A percentile compares a stretch with the other conserved stretches of the same genome.
Evolutionary conservation across 108 stramenopile genomes (phyloP).

Genomic region (Tribonema minus): DNA sequence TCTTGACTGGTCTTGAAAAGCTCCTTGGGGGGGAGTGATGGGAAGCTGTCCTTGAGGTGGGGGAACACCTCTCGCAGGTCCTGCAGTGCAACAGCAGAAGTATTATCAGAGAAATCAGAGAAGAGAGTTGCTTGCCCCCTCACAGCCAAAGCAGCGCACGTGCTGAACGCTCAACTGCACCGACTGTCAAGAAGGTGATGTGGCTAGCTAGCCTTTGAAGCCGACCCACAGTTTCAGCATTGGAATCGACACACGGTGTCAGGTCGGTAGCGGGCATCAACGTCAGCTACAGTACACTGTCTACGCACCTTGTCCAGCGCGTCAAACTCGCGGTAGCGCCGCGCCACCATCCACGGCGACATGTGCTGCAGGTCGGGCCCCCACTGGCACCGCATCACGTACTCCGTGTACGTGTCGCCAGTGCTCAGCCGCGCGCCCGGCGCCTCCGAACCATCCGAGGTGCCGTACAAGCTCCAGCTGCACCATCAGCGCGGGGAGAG

Average conservation of each 20-base stretch:
- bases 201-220: too few species aligned
- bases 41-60: constrained; percentile 22
- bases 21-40: constrained; percentile 31
- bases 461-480: constrained; percentile 34
- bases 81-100: too few species aligned
- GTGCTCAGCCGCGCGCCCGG: not conserved
- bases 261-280: too few species aligned
- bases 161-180: too few species aligned
- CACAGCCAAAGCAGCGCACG: too few species aligned
- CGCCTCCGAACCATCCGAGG: constrained; percentile 32
- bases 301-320: constrained; percentile 19
- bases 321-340: constrained; percentile 40
- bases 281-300: too few species aligned
- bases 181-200: too few species aligned
- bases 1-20: not conserved
- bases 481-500: not conserved
- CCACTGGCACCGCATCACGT: constrained; percentile 45
- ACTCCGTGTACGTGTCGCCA: constrained; percentile 39
- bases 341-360: constrained; percentile 42
- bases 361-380: constrained; percentile 2
- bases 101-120: too few species aligned
- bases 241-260: too few species aligned
- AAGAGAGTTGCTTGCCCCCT: too few species aligned
- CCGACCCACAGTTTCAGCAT: too few species aligned
- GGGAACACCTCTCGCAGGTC: constrained; percentile 36